These are phyloP conservation scores for Polytrichum formosum DNA, from an alignment of 225 moss, liverwort and hornwort species.

Conservation along the genomic window DNA sequence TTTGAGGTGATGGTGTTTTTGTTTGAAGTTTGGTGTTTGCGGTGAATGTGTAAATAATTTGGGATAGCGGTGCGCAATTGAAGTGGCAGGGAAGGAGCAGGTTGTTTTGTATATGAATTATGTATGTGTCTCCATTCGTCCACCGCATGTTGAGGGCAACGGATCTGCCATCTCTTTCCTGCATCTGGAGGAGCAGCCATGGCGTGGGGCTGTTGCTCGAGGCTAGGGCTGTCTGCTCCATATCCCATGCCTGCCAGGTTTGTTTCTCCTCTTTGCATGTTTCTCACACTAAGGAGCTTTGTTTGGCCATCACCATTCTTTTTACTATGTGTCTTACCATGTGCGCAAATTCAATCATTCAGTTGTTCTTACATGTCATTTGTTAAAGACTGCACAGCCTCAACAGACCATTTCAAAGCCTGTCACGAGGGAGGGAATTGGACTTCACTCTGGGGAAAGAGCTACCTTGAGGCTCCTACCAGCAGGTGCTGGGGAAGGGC, in stretches of 20 bases:
- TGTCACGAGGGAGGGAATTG: slow-evolving; percentile 64
- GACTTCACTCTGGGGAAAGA: slow-evolving; percentile 74
- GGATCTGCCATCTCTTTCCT: slow-evolving; percentile 22
- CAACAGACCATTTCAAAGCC: slow-evolving; percentile 62
- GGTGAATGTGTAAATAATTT: no score
- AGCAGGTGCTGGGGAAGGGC: slow-evolving; percentile 70
- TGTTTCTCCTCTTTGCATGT: no score
- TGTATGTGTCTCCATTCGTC: neutral
- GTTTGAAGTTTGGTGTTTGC: no score
- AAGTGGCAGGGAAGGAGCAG: neutral
- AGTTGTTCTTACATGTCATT: neutral
- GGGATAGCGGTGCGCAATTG: neutral
- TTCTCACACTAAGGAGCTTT: neutral
- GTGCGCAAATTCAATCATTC: neutral
- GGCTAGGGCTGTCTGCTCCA: neutral
- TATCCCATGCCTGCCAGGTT: slow-evolving; percentile 20
- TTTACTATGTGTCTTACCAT: neutral
- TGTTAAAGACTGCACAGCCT: slow-evolving; percentile 37
- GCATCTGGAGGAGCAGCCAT: slow-evolving; percentile 10
- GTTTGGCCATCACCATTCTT: neutral
- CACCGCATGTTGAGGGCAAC: slow-evolving; percentile 15
- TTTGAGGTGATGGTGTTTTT: no score
- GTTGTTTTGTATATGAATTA: neutral
- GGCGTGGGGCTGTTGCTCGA: slow-evolving; percentile 6
- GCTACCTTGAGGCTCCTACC: slow-evolving; percentile 66